Percentiles rank a stretch among this genome's conserved stretches.
Evolutionary conservation across 2,329 filamentous ascomycete species (phyloP).

Genomic region (Lojkania enalia): DNA sequence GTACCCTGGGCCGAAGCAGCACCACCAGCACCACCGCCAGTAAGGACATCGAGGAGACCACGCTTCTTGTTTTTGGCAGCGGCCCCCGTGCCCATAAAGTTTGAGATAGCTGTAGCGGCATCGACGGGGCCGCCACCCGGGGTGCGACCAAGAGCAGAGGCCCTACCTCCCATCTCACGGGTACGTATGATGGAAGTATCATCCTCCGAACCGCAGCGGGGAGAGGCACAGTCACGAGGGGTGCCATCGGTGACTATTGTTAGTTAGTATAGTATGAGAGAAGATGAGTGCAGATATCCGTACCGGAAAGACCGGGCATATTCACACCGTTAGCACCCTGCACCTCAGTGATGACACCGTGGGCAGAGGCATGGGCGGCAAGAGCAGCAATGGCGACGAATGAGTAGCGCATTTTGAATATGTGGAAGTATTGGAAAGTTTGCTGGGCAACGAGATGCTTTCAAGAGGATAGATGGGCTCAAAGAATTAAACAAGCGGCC

Average conservation of each 20-base stretch:
- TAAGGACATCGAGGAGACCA: conserved; percentile 30
- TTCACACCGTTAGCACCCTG: conserved; percentile 63
- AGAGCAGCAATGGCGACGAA: conserved; percentile 52
- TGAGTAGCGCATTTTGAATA: conserved; percentile 53
- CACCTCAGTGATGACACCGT: conserved; percentile 61
- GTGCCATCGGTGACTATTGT: conserved; percentile 64
- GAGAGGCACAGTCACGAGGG: conserved; percentile 66
- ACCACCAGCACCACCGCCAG: conserved; percentile 33
- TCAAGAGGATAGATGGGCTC: conserved; percentile 20
- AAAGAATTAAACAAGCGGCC: conserved; percentile 38
- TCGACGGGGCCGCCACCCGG: conserved; percentile 62
- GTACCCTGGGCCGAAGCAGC: conserved; percentile 45
- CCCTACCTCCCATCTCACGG: conserved; percentile 59
- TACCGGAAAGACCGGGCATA: conserved; percentile 64
- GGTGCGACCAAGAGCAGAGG: conserved; percentile 66
- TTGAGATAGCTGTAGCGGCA: conserved; percentile 59
- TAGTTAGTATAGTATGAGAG: conserved; percentile 16
- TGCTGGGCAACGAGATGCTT: conserved; percentile 9
- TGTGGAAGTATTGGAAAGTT: conserved; percentile 16
- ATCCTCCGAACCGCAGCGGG: conserved; percentile 65
- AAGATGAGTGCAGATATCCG: conserved; percentile 11
- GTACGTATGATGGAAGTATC: conserved; percentile 72
- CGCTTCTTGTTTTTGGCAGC: conserved; percentile 26
- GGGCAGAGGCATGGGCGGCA: conserved; percentile 55
- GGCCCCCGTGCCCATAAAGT: conserved; percentile 57